phyloP scores from a whole-genome alignment of 208 protist species.

The Wallacemonas sp. region DNA sequence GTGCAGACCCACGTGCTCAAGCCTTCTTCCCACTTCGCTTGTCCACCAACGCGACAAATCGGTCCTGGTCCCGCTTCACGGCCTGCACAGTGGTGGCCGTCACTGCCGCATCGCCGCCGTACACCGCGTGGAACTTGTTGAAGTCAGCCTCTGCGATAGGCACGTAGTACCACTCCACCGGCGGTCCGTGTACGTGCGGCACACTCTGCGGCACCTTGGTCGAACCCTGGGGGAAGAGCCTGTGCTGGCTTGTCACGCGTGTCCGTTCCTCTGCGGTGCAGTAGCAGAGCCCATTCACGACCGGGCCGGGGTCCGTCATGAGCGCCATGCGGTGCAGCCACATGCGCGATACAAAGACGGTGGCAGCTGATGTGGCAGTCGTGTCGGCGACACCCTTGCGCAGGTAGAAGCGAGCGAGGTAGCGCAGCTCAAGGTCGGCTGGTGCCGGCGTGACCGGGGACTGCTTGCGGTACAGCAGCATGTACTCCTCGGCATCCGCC shows the following conservation, averaged over 20 bases:
- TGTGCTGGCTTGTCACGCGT: slow-evolving; percentile 14
- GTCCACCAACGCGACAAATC: neutral
- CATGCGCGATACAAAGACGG: slow-evolving; percentile 75
- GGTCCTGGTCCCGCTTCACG: slow-evolving; percentile 31
- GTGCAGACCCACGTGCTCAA: too few relatives aligned
- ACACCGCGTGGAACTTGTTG: slow-evolving; percentile 52
- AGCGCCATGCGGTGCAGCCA: slow-evolving; percentile 84
- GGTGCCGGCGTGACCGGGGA: slow-evolving; percentile 28
- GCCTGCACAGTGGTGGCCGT: slow-evolving; percentile 11
- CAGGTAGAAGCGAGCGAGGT: slow-evolving; percentile 58
- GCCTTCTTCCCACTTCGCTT: too few relatives aligned
- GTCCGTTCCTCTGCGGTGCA: slow-evolving; percentile 23
- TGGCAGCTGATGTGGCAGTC: neutral
- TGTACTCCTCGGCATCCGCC: slow-evolving; percentile 78
- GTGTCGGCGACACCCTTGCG: neutral
- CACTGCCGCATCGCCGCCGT: slow-evolving; percentile 66
- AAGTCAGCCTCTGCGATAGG: slow-evolving; percentile 56
- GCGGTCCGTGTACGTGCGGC: slow-evolving; percentile 56
- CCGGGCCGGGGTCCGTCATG: slow-evolving; percentile 75
- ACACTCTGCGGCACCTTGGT: slow-evolving; percentile 23
- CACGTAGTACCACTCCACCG: slow-evolving; percentile 79
- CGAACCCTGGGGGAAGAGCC: slow-evolving; percentile 18
- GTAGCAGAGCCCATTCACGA: slow-evolving; percentile 81
- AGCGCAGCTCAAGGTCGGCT: slow-evolving; percentile 36
- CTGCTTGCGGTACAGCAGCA: slow-evolving; percentile 86